Conservation (phyloP, 1,284 basidiomycete species). For the Boletus subluridellus region DNA sequence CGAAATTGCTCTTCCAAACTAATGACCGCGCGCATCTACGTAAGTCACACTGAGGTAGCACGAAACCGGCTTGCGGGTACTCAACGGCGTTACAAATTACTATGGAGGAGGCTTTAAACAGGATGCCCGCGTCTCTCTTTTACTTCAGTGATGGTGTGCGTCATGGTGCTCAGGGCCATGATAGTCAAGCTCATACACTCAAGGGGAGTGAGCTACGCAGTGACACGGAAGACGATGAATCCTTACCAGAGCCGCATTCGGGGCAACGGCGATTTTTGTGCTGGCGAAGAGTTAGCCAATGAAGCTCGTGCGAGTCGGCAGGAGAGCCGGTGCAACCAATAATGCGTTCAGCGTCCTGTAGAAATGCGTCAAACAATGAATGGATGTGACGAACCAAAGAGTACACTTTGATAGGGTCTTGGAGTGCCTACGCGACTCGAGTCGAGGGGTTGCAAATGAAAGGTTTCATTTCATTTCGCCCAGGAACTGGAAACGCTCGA, state of each 20-base stretch:
- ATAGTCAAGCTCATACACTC: conserved; percentile 61
- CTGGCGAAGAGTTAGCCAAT: conserved; percentile 74
- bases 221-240: not conserved
- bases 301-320: conserved; percentile 87
- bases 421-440: conserved; percentile 84
- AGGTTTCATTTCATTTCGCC: conserved; percentile 85
- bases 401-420: conserved; percentile 84
- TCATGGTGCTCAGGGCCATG: conserved; percentile 48
- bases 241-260: conserved; percentile 85
- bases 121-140: conserved; percentile 1
- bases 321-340: conserved; percentile 91
- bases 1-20: not conserved
- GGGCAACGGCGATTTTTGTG: conserved; percentile 76
- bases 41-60: not conserved
- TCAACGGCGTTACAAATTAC: conserved; percentile 19
- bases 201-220: conserved; percentile 10
- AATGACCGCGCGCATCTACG: not conserved
- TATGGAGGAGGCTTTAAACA: conserved; percentile 17
- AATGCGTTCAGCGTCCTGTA: conserved; percentile 72
- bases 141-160: conserved; percentile 39
- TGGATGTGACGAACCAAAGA: conserved; percentile 52
- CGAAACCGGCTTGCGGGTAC: not conserved
- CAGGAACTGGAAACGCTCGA: conserved; percentile 92
- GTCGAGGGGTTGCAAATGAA: conserved; percentile 87
- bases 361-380: not conserved